Conservation (phyloP, 345 rosid species). For the Salix suchowensis region DNA sequence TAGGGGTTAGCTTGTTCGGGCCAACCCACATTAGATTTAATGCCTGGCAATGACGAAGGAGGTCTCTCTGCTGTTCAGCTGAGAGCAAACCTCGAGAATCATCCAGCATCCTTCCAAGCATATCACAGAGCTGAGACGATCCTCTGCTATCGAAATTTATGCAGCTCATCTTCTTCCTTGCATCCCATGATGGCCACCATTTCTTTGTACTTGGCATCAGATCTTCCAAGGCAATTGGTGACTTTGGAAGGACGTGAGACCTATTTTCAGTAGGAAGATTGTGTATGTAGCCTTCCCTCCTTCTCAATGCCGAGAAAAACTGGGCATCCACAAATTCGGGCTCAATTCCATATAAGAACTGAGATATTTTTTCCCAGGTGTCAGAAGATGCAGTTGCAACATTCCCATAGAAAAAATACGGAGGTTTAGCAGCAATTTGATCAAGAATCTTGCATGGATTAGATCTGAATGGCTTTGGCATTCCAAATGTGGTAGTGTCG, state of each 20-base stretch:
- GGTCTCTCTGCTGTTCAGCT: constrained; percentile 48
- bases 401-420: constrained; percentile 75
- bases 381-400: constrained; percentile 41
- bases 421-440: constrained; percentile 51
- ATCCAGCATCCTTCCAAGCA: constrained; percentile 42
- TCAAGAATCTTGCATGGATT: constrained; percentile 40
- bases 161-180: constrained; percentile 61
- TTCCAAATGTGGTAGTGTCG: constrained; percentile 11
- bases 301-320: constrained; percentile 59
- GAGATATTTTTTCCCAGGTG: constrained; percentile 61
- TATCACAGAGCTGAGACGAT: constrained; percentile 49
- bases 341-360: constrained; percentile 50
- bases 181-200: constrained; percentile 98
- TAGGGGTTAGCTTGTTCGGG: constrained; percentile 41
- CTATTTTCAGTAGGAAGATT: constrained; percentile 68
- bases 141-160: constrained; percentile 31
- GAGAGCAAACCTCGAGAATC: constrained; percentile 54
- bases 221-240: constrained; percentile 57
- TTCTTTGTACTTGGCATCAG: constrained; percentile 59
- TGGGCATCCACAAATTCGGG: constrained; percentile 71
- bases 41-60: constrained; percentile 51
- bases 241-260: constrained; percentile 48
- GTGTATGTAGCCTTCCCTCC: constrained; percentile 85
- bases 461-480: constrained; percentile 34
- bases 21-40: constrained; percentile 79